phyloP scores from a whole-genome alignment of 805 yeast species.

The Lachancea quebecensis region DNA sequence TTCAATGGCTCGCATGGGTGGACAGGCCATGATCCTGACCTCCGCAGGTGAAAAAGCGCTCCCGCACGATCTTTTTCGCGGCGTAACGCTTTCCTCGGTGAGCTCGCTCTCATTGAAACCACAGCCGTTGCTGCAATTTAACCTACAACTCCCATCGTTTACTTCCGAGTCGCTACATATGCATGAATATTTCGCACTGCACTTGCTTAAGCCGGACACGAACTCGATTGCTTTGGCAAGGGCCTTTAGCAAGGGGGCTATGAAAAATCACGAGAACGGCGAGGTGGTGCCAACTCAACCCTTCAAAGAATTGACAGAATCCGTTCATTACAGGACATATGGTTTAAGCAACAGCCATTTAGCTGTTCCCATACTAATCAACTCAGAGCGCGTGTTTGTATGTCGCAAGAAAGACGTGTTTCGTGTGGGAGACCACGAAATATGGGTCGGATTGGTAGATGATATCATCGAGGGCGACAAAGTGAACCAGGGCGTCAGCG shows the following conservation, averaged over 20 bases:
- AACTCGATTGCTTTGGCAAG: conserved; percentile 55
- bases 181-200: conserved; percentile 60
- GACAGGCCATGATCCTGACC: conserved; percentile 55
- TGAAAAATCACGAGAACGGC: conserved; percentile 27
- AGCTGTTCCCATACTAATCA: conserved; percentile 48
- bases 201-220: conserved; percentile 57
- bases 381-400: conserved; percentile 54
- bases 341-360: conserved; percentile 16
- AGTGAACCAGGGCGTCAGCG: conserved; percentile 36
- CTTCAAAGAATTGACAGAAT: conserved; percentile 37
- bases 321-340: conserved; percentile 33
- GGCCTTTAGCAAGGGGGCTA: conserved; percentile 52
- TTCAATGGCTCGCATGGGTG: conserved; percentile 42
- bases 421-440: conserved; percentile 75
- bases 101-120: conserved; percentile 77
- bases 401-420: conserved; percentile 51
- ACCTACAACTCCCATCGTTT: conserved; percentile 77
- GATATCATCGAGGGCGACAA: conserved; percentile 38
- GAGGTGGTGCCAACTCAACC: conserved; percentile 42
- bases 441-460: conserved; percentile 77
- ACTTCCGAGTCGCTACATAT: conserved; percentile 63
- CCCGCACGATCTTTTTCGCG: conserved; percentile 31
- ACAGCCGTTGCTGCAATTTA: conserved; percentile 73
- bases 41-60: conserved; percentile 35
- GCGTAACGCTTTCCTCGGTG: conserved; percentile 82